Base-by-base conservation (phyloP, 75 land plant genomes). In the Adiantum capillusveneris region DNA sequence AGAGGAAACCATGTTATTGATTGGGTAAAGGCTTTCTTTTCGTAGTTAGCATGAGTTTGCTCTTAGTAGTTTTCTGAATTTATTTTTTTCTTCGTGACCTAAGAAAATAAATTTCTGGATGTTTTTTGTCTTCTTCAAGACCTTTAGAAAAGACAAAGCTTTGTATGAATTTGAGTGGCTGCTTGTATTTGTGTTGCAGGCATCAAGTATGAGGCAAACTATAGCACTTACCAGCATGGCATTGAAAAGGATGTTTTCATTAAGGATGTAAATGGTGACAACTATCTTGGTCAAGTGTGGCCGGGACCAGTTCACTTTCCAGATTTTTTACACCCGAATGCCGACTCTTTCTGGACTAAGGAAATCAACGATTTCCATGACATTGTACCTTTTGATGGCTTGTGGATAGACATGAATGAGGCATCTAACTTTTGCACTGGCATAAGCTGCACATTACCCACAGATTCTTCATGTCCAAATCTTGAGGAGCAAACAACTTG, bases 301-400 rank as follows among this genome's bases (percentile, higher is more conserved):
- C 95, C 97, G 0, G 97, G 97, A 7, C 71, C 74, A 0, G 86
- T 82, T 16, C 81, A 92, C 71, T 88, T 85, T 56, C 97, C 97
- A 7, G 97, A 92, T 56, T 92, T 85, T 58, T 53, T 88, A 13
- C 75, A 81, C 57, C 97, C 95, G 7, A 72, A 59, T 0, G 31
- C 51, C 14, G 65, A 46, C 11, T 28, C 29, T 0, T 92, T 60
- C 61, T 92, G 97, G 97, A 64, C 75, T n/a, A 19, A 2, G 1
- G 75, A 75, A 25, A 50, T 75, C 16, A 29, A 68, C 20, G 18
- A 39, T 18, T 75, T 75, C 53, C 57, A 64, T 29, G 14, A 58
- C 24, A 64, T 20, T 36, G 75, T 75, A 26, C 75, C 75, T 9
- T 65, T 70, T 29, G 78, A 75, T 64, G 78, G 78, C 18, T 56